These are phyloP conservation scores for Phalaenopsis equestris DNA, from an alignment of 106 monocot species.

Conservation along the genomic window DNA sequence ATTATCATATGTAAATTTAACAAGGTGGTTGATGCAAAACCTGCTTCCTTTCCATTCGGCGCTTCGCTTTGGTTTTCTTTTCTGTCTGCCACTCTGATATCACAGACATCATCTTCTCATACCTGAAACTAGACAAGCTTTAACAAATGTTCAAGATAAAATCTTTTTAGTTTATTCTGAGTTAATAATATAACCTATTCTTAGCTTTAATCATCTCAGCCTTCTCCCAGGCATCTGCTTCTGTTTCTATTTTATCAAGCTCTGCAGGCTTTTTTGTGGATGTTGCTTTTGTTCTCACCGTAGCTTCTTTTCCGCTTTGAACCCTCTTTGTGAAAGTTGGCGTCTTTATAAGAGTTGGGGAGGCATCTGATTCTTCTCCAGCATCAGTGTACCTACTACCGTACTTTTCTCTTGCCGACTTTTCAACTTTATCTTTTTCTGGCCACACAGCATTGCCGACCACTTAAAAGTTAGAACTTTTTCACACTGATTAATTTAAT, in stretches of 20 bases:
- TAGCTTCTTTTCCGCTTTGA: constrained; percentile 13
- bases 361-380: neutral
- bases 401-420: neutral
- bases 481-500: neutral
- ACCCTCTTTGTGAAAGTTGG: constrained; percentile 7
- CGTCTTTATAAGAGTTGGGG: neutral
- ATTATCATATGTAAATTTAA: neutral
- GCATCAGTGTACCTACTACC: neutral
- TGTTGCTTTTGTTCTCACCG: neutral
- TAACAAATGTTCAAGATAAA: neutral
- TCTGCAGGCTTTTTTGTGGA: constrained; percentile 5
- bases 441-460: neutral
- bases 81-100: constrained; percentile 23
- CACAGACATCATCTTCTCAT: constrained; percentile 20
- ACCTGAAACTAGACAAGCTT: constrained; percentile 4
- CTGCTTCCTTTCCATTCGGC: constrained; percentile 14
- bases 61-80: constrained; percentile 19
- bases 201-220: constrained; percentile 18
- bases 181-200: constrained; percentile 3
- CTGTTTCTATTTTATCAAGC: constrained; percentile 5
- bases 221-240: constrained; percentile 24
- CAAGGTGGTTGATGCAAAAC: neutral
- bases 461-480: neutral
- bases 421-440: neutral
- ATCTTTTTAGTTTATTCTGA: neutral